Conservation (phyloP, 2,329 filamentous ascomycete species). For the Penicillium sp. region DNA sequence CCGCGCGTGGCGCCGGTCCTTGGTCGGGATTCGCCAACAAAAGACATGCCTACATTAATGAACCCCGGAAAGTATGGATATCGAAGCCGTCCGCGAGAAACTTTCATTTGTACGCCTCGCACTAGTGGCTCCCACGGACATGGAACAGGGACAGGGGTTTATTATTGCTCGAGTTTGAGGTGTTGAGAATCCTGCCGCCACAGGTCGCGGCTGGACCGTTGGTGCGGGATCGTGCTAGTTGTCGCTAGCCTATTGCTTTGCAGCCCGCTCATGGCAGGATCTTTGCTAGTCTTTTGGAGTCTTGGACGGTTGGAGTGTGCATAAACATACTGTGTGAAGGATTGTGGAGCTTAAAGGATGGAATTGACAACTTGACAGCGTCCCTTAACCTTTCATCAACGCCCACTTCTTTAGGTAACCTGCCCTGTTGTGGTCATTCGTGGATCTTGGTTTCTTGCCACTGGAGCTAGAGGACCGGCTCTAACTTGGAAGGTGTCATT, state of each 20-base stretch:
- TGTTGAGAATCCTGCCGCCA: slow-evolving; percentile 8
- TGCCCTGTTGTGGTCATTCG: slow-evolving; percentile 2
- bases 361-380: not conserved
- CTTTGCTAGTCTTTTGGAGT: not conserved
- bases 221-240: slow-evolving; percentile 13
- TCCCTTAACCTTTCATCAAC: not conserved
- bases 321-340: slow-evolving; percentile 9
- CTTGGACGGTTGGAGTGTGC: slow-evolving; percentile 10
- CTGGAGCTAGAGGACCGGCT: not conserved
- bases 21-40: slow-evolving; percentile 3
- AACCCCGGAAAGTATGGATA: slow-evolving; percentile 5
- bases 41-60: too few species aligned
- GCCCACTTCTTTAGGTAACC: slow-evolving; percentile 10
- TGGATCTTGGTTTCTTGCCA: not conserved
- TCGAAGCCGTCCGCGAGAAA: slow-evolving; percentile 5
- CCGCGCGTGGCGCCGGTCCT: slow-evolving; percentile 14
- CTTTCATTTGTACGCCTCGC: slow-evolving; percentile 1
- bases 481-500: not conserved
- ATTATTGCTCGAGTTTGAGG: slow-evolving; percentile 4
- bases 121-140: slow-evolving; percentile 17
- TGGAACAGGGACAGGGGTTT: slow-evolving; percentile 9
- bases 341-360: slow-evolving; percentile 13
- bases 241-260: slow-evolving; percentile 5
- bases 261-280: not conserved
- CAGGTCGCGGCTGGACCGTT: slow-evolving; percentile 21